Percentiles rank a stretch among this genome's conserved stretches.
These are phyloP conservation scores for Mycena sp. DNA, from an alignment of 1,284 basidiomycete species.

Conservation along the genomic window DNA sequence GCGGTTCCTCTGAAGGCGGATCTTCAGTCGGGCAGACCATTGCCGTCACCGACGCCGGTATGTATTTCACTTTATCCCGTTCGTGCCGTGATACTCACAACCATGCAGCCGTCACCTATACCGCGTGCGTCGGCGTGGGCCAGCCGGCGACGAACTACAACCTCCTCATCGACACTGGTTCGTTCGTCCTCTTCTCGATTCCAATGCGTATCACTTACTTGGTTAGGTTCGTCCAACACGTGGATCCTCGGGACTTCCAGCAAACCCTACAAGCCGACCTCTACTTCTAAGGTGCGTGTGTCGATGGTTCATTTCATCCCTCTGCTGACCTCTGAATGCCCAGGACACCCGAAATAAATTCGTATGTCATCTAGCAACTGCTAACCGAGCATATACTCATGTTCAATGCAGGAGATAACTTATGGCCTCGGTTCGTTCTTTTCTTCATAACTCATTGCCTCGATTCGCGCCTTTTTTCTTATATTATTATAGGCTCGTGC, in stretches of 20 bases:
- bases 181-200: too few species aligned
- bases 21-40: conserved; percentile 44
- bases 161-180: conserved; percentile 63
- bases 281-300: conserved; percentile 49
- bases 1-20: neutral
- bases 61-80: conserved; percentile 7
- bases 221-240: too few species aligned
- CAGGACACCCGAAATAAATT: conserved; percentile 55
- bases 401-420: too few species aligned
- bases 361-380: too few species aligned
- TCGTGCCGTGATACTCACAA: neutral
- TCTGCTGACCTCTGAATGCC: conserved; percentile 49
- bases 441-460: neutral
- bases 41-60: conserved; percentile 63
- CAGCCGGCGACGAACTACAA: conserved; percentile 51
- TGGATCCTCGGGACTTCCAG: too few species aligned
- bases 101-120: conserved; percentile 52
- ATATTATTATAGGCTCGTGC: conserved; percentile 62
- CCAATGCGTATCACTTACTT: too few species aligned
- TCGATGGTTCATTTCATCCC: conserved; percentile 38
- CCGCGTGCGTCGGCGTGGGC: conserved; percentile 53
- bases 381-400: too few species aligned
- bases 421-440: too few species aligned
- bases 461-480: conserved; percentile 29
- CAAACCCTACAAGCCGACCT: too few species aligned